A percentile compares a stretch with the other conserved stretches of the same genome.
Conservation (phyloP, 371 early-diverging fungal species). For the Gilbertella persicaria region DNA sequence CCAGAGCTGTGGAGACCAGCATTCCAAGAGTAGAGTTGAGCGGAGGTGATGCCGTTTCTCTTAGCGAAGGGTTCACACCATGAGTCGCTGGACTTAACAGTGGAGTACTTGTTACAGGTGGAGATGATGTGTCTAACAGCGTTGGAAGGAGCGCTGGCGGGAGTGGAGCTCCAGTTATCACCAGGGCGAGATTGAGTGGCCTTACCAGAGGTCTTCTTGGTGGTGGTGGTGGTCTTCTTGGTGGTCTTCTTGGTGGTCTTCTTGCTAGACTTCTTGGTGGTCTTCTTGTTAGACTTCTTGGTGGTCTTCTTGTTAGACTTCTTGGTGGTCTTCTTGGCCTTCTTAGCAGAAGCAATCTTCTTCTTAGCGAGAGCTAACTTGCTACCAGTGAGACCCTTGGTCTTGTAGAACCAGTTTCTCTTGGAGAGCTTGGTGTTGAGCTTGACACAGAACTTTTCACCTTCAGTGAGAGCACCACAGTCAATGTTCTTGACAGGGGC, state of each 20-base stretch:
- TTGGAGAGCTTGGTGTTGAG: constrained; percentile 6
- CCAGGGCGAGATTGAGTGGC: constrained; percentile 26
- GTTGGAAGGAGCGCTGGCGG: constrained; percentile 26
- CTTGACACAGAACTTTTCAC: constrained; percentile 23
- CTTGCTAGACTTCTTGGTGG: constrained; percentile 34
- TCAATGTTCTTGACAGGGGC: background rate
- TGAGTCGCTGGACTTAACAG: constrained; percentile 20
- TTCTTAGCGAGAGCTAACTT: constrained; percentile 28
- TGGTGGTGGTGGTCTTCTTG: constrained; percentile 17
- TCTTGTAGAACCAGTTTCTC: constrained; percentile 32
- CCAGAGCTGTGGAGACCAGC: constrained; percentile 35
- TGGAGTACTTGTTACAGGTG: constrained; percentile 33
- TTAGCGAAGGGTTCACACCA: constrained; percentile 30
- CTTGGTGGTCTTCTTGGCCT: constrained; percentile 15
- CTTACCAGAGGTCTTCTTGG: constrained; percentile 7
- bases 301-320: constrained; percentile 19
- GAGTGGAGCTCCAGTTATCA: constrained; percentile 27
- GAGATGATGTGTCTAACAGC: constrained; percentile 35
- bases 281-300: constrained; percentile 30
- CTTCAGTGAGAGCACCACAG: constrained; percentile 10
- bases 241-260: constrained; percentile 22
- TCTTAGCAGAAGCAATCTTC: constrained; percentile 25
- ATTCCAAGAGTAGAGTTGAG: constrained; percentile 33
- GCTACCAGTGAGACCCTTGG: constrained; percentile 19
- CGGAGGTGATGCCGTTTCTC: constrained; percentile 22